Evolutionary conservation across 163 green algal species (phyloP).

Genomic region (Chlamydomonas reinhardtii): DNA sequence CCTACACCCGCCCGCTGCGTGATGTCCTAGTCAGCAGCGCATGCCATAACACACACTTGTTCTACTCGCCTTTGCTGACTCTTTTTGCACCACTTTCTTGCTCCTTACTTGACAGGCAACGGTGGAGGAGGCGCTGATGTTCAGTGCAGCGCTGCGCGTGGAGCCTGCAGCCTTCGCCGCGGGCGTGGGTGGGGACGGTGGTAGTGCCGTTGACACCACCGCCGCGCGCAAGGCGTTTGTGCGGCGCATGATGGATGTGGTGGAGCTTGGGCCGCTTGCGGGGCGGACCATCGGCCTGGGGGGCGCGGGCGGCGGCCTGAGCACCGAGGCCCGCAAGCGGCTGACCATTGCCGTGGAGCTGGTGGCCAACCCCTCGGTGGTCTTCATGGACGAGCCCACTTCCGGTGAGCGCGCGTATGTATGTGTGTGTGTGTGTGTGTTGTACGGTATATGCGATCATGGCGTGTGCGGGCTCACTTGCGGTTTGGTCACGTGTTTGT

Average conservation of each 20-base stretch:
- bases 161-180: neutral
- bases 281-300: slow-evolving; percentile 60
- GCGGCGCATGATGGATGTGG: slow-evolving; percentile 52
- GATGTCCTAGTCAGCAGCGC: no score
- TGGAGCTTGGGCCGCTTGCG: slow-evolving; percentile 72
- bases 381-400: slow-evolving; percentile 82
- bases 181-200: no score
- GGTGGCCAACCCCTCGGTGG: slow-evolving; percentile 66
- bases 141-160: slow-evolving; percentile 60
- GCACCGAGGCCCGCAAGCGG: slow-evolving; percentile 64
- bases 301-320: slow-evolving; percentile 49
- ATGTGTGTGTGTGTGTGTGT: no score
- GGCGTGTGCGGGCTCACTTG: no score
- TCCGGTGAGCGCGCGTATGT: slow-evolving; percentile 43
- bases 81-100: no score
- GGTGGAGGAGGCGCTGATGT: slow-evolving; percentile 57
- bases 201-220: slow-evolving; percentile 38
- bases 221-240: slow-evolving; percentile 69
- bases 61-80: neutral
- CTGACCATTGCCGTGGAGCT: slow-evolving; percentile 85
- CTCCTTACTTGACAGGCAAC: no score
- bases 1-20: no score
- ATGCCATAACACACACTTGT: no score
- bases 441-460: no score
- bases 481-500: neutral